A percentile compares a stretch with the other conserved stretches of the same genome.
phyloP scores from a whole-genome alignment of 345 rosid genomes.

The Pistacia vera region DNA sequence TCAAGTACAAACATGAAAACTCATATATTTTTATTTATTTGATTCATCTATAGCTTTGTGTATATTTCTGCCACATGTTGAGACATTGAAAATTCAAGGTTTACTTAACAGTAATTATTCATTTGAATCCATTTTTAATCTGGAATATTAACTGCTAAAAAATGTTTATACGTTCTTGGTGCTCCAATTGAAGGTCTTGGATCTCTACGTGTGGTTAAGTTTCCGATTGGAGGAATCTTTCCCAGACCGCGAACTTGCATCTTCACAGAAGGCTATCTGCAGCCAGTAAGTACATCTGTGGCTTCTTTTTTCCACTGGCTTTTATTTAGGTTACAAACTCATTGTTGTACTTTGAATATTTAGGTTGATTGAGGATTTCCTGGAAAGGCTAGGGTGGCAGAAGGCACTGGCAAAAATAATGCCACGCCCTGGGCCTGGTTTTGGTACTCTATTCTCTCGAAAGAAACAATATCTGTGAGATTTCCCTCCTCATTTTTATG shows the following conservation, averaged over 20 bases:
- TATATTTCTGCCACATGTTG: not conserved
- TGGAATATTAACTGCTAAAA: constrained; percentile 7
- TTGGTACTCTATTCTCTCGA: constrained; percentile 22
- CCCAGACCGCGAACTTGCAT: constrained; percentile 77
- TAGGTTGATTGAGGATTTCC: constrained; percentile 91
- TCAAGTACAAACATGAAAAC: too few species aligned
- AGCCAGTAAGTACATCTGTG: constrained; percentile 55
- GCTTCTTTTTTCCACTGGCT: not conserved
- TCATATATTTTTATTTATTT: not conserved
- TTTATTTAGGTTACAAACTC: constrained; percentile 1
- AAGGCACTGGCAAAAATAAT: constrained; percentile 33
- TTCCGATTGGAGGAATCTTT: constrained; percentile 80
- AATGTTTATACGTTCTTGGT: constrained; percentile 11
- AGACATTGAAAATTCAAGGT: not conserved
- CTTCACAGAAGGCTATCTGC: constrained; percentile 80
- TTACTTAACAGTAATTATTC: not conserved
- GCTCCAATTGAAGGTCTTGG: constrained; percentile 62
- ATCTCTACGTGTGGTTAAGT: constrained; percentile 94
- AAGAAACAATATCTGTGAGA: constrained; percentile 16
- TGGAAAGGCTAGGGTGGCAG: constrained; percentile 60
- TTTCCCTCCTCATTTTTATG: not conserved
- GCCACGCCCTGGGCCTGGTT: not conserved
- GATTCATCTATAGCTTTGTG: not conserved
- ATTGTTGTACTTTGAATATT: constrained; percentile 4
- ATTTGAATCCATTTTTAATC: not conserved